Conservation (phyloP, 2,329 filamentous ascomycete genomes). For the Coniochaeta prunicola region DNA sequence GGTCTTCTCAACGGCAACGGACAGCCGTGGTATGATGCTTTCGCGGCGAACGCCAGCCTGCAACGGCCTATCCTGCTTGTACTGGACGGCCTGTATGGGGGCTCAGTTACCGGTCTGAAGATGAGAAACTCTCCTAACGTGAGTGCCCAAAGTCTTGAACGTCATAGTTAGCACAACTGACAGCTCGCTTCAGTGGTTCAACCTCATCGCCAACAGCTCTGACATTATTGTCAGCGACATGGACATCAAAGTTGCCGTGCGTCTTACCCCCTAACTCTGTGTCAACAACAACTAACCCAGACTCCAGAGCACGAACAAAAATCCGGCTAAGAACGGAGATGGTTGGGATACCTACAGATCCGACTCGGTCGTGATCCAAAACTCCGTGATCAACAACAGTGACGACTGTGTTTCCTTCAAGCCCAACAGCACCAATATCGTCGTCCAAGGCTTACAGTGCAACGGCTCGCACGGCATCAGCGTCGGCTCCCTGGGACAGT, state of each 20-base stretch:
- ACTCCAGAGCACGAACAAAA: slow-evolving; percentile 34
- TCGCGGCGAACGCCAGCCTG: slow-evolving; percentile 47
- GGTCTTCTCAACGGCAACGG: slow-evolving; percentile 51
- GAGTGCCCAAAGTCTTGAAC: slow-evolving; percentile 23
- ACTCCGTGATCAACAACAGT: slow-evolving; percentile 56
- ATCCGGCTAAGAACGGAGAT: slow-evolving; percentile 58
- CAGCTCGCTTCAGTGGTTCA: slow-evolving; percentile 40
- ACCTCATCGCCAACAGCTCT: slow-evolving; percentile 55
- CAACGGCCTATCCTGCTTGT: slow-evolving; percentile 55
- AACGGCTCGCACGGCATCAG: slow-evolving; percentile 56
- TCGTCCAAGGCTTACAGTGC: slow-evolving; percentile 52
- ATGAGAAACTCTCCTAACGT: slow-evolving; percentile 42
- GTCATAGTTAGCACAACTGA: neutral
- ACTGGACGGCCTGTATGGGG: slow-evolving; percentile 48
- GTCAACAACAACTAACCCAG: neutral
- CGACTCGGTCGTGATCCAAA: slow-evolving; percentile 53
- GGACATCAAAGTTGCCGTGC: slow-evolving; percentile 47
- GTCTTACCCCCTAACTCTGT: slow-evolving; percentile 38
- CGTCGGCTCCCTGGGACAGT: slow-evolving; percentile 55
- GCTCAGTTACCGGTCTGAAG: slow-evolving; percentile 48
- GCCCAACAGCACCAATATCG: slow-evolving; percentile 51
- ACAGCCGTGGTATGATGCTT: slow-evolving; percentile 58
- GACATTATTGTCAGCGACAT: slow-evolving; percentile 56
- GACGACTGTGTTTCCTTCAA: slow-evolving; percentile 62
- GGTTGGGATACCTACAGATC: slow-evolving; percentile 55